Evolutionary conservation across 2,329 filamentous ascomycete genomes (phyloP), one percentile per base, ranked within the genome.

Genomic region (Penicillium glabrum): DNA sequence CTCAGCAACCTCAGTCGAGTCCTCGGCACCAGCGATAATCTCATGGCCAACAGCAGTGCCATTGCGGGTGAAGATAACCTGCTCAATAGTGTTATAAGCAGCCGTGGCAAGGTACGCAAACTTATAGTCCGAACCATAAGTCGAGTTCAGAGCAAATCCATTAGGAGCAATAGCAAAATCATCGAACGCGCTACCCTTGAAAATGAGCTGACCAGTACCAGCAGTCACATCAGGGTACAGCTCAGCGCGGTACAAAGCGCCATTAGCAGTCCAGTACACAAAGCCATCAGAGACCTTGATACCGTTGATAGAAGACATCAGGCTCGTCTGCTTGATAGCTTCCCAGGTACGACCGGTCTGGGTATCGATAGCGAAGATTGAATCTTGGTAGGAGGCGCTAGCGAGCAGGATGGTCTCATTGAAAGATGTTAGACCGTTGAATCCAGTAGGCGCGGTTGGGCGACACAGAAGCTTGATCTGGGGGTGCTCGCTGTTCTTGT

Each of bases 61-160:
- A 23, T 47, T 47, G 11, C 19, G 46, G 9, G 46, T 47, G 9
- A 47, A 54, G 21, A 54, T 54, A n/a, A 54, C 37, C 27, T 54
- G 53, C 21, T 48, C 53, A 39, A 47, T 47, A 19, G 46, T 47
- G 46, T 47, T 47, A 14, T n/a, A 19, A 33, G 27, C 11, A 23
- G 46, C 46, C 3, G 26, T 29, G 3, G 46, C 46, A 1, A 47
- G 27, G 19, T 47, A 47, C 3, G 46, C 46, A 21, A 47, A 47
- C 5, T 19, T 47, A 19, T 47, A 47, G n/a, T 47, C n/a, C 5
- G 46, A 33, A 3, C 46, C 46, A 11, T 33, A 47, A 29, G 46
- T 47, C 5, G 27, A 33, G 19, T 47, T 47, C 16, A 47, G 5
- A 33, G 27, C 16, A n/a, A 47, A 47, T 3, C 46, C 46, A 47